Evolutionary conservation across 331 rosid genomes (phyloP).

Genomic region (Quercus tomentella): DNA sequence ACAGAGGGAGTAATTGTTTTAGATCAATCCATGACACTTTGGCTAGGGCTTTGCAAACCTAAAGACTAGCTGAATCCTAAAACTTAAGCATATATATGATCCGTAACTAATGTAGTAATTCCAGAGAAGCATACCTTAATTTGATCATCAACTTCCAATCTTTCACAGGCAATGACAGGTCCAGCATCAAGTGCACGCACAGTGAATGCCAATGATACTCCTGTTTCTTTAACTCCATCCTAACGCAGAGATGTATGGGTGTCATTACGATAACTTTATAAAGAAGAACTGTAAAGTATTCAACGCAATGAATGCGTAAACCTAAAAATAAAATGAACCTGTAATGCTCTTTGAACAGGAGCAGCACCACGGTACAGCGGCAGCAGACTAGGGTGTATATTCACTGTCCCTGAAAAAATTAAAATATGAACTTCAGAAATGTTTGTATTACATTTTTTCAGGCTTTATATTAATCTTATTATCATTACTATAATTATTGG

Average conservation of each 20-base stretch:
- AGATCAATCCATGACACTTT: conserved; percentile 9
- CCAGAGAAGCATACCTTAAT: conserved; percentile 45
- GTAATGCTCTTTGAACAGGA: conserved; percentile 89
- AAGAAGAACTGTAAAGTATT: background rate
- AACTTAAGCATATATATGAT: background rate
- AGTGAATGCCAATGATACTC: conserved; percentile 86
- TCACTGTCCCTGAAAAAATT: conserved; percentile 73
- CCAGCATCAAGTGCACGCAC: conserved; percentile 94
- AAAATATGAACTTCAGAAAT: conserved; percentile 10
- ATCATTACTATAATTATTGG: too few species aligned
- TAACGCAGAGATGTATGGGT: conserved; percentile 15
- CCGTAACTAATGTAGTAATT: background rate
- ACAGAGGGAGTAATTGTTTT: too few species aligned
- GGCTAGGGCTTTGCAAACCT: background rate
- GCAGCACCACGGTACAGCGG: conserved; percentile 97
- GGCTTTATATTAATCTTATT: background rate
- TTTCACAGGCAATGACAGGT: conserved; percentile 70
- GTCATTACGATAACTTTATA: background rate
- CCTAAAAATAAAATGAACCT: conserved; percentile 38
- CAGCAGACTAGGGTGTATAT: conserved; percentile 85
- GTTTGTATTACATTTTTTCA: conserved; percentile 1
- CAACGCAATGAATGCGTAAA: background rate
- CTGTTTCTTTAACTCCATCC: conserved; percentile 90
- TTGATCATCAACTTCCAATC: conserved; percentile 56
- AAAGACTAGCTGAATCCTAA: background rate